Evolutionary conservation across 192 early-diverging fungal species (phyloP).

Genomic region (Backusella australiensis): DNA sequence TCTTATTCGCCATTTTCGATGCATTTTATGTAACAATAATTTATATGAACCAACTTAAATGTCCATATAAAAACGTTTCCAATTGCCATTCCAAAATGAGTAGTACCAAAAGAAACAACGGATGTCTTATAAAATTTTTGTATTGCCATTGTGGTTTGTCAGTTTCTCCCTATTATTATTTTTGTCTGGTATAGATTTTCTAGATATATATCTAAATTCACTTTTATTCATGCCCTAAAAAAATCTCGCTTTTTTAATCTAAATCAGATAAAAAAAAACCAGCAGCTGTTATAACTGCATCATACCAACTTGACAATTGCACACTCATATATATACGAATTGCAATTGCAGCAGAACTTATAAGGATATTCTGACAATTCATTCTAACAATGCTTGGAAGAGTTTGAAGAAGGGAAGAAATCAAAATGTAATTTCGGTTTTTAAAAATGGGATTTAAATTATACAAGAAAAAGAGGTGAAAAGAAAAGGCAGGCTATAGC

Average conservation of each 20-base stretch:
- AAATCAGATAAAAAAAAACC: neutral
- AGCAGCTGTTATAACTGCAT: neutral
- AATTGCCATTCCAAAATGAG: neutral
- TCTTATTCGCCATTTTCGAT: neutral
- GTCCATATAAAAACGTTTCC: neutral
- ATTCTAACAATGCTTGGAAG: neutral
- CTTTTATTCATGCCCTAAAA: neutral
- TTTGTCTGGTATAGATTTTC: neutral
- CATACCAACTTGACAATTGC: neutral
- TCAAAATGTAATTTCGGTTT: neutral
- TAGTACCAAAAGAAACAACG: slow-evolving; percentile 3
- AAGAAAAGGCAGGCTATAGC: neutral
- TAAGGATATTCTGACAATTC: neutral
- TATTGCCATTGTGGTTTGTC: neutral
- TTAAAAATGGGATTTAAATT: neutral
- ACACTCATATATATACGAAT: neutral
- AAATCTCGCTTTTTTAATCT: neutral
- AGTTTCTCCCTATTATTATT: neutral
- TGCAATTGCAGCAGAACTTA: neutral
- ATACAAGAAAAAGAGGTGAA: neutral
- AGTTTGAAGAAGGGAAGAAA: neutral
- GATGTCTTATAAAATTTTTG: neutral
- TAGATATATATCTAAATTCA: neutral
- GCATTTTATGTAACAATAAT: neutral
- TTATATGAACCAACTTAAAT: neutral